phyloP scores from a whole-genome alignment of 345 rosid species.

The Microthlaspi erraticum region DNA sequence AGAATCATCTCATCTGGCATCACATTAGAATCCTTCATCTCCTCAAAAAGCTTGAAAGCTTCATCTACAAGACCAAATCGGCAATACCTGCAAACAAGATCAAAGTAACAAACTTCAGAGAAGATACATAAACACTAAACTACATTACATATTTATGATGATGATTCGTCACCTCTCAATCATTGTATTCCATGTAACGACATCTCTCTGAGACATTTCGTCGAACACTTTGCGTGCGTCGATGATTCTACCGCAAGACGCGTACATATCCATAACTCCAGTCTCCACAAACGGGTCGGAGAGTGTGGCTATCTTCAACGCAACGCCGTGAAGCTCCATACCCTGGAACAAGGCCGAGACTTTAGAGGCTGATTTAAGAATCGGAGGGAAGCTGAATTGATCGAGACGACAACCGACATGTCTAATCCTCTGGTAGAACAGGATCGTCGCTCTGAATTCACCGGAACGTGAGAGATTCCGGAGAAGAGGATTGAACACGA shows the following conservation, averaged over 20 bases:
- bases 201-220: slow-evolving; percentile 55
- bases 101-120: neutral
- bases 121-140: neutral
- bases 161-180: slow-evolving; percentile 53
- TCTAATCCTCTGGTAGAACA: slow-evolving; percentile 48
- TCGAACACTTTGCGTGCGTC: slow-evolving; percentile 63
- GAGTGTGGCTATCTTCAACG: slow-evolving; percentile 51
- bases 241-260: slow-evolving; percentile 44
- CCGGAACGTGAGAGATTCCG: slow-evolving; percentile 49
- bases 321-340: slow-evolving; percentile 62
- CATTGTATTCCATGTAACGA: slow-evolving; percentile 67
- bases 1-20: slow-evolving; percentile 62
- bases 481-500: slow-evolving; percentile 49
- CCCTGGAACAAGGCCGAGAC: slow-evolving; percentile 55
- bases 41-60: slow-evolving; percentile 67
- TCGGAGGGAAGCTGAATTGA: slow-evolving; percentile 56
- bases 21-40: slow-evolving; percentile 56
- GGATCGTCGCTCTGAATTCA: slow-evolving; percentile 42
- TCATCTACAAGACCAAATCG: slow-evolving; percentile 52
- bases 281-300: slow-evolving; percentile 68
- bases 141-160: neutral
- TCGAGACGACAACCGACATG: slow-evolving; percentile 46
- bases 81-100: slow-evolving; percentile 48
- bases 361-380: slow-evolving; percentile 53
- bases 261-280: slow-evolving; percentile 52